Percentiles rank a stretch among this genome's conserved stretches.
These are phyloP conservation scores for Ustilago sp. DNA, from an alignment of 1,284 basidiomycete genomes.

Conservation along the genomic window DNA sequence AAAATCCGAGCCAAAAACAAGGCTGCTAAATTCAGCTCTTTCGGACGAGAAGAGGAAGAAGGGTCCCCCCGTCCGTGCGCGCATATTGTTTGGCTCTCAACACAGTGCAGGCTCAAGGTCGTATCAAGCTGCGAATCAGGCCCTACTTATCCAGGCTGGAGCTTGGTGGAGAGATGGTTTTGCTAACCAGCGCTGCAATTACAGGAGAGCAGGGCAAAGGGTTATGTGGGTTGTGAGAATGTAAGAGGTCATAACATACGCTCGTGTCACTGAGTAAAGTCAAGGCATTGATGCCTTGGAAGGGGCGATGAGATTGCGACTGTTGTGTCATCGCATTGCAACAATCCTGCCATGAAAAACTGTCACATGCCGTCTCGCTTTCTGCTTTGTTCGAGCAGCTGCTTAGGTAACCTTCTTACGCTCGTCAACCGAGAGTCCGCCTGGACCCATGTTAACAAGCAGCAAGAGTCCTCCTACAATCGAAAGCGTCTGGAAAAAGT, in stretches of 20 bases:
- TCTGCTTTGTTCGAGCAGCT: not conserved
- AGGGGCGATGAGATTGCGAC: not conserved
- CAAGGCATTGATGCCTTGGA: not conserved
- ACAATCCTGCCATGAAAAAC: not conserved
- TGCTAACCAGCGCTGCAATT: slow-evolving; percentile 2
- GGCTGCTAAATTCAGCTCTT: not conserved
- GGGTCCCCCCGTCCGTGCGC: not conserved
- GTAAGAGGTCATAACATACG: not conserved
- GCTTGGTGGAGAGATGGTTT: not conserved
- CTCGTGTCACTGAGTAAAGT: not conserved
- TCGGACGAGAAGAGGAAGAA: not conserved
- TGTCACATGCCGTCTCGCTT: not conserved
- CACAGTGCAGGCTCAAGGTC: not conserved
- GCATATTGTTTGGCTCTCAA: not conserved
- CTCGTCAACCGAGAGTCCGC: slow-evolving; percentile 96
- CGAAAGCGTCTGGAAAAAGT: slow-evolving; percentile 73
- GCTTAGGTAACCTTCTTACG: slow-evolving; percentile 85
- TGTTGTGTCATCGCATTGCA: not conserved
- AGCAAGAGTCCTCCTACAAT: slow-evolving; percentile 97
- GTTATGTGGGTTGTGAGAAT: not conserved
- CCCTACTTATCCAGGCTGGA: not conserved
- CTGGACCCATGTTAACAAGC: slow-evolving; percentile 97
- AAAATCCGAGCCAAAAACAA: not conserved
- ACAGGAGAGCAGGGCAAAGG: not conserved
- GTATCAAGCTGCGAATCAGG: not conserved